Percentiles rank a stretch among this genome's conserved stretches.
Conservation (phyloP, 768 basidiomycete species). For the Fomitopsis serialis region DNA sequence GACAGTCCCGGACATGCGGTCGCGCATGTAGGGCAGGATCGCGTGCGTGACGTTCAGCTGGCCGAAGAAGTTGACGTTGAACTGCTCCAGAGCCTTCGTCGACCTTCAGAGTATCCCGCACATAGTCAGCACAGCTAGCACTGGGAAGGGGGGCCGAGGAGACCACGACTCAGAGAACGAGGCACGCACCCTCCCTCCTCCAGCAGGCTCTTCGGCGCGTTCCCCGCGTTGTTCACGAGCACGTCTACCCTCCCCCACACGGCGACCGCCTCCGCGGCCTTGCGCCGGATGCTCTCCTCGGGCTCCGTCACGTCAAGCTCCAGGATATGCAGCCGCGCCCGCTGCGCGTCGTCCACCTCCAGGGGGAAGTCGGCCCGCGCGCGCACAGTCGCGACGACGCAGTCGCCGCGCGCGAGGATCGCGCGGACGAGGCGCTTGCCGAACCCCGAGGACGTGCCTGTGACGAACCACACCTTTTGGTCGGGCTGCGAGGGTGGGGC, state of each 20-base stretch:
- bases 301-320: constrained; percentile 33
- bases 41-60: constrained; percentile 38
- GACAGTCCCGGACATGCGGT: constrained; percentile 28
- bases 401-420: constrained; percentile 39
- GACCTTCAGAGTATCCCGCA: constrained; percentile 19
- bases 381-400: constrained; percentile 42
- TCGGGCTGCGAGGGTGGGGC: no score
- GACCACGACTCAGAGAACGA: no score
- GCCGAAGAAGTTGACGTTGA: constrained; percentile 39
- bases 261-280: constrained; percentile 25
- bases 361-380: constrained; percentile 26
- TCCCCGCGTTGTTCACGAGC: constrained; percentile 41
- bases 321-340: constrained; percentile 26
- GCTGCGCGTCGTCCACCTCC: no score
- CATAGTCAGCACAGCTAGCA: no score
- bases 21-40: constrained; percentile 35
- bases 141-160: no score
- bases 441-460: constrained; percentile 34
- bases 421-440: constrained; percentile 33
- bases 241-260: constrained; percentile 30
- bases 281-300: constrained; percentile 25
- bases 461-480: no score
- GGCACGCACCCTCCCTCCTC: constrained; percentile 36
- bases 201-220: constrained; percentile 32
- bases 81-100: constrained; percentile 28